A percentile compares a stretch with the other conserved stretches of the same genome.
Evolutionary conservation across 148 eudicot species (phyloP).

Genomic region (Amaranthus hypochondriacus): DNA sequence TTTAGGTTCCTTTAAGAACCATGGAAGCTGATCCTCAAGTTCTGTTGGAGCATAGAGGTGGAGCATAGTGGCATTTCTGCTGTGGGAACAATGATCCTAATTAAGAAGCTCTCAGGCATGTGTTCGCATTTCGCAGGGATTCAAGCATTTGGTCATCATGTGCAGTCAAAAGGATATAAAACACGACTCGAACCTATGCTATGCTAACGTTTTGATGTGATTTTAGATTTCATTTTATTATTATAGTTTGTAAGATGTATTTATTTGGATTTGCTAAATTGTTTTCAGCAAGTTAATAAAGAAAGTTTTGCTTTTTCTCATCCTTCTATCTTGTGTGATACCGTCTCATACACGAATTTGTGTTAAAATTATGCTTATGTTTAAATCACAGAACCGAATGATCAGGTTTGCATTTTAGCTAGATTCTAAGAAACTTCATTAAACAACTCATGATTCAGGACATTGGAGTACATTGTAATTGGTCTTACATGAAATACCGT

Average conservation of each 20-base stretch:
- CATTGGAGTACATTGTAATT: too few species aligned
- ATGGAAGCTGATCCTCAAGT: conserved; percentile 1
- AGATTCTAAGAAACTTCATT: background rate
- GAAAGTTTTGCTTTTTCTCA: background rate
- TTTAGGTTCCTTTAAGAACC: conserved; percentile 13
- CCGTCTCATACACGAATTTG: too few species aligned
- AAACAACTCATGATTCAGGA: background rate
- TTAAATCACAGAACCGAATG: background rate
- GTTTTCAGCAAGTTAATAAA: background rate
- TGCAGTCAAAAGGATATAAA: background rate
- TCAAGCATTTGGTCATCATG: background rate
- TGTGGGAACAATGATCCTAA: background rate
- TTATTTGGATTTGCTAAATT: background rate
- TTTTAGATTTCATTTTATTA: background rate
- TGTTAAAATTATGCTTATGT: background rate
- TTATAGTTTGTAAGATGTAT: conserved; percentile 13
- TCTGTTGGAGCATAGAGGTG: conserved; percentile 3
- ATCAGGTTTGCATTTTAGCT: background rate
- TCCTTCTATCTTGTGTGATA: background rate
- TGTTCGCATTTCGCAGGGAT: background rate
- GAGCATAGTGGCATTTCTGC: background rate
- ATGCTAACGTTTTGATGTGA: background rate
- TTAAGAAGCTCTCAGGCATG: background rate
- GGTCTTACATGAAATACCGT: too few species aligned
- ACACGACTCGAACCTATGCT: conserved; percentile 10